These are phyloP conservation scores for Podaxis carcinomalis DNA, from an alignment of 768 basidiomycete genomes.

Conservation along the genomic window DNA sequence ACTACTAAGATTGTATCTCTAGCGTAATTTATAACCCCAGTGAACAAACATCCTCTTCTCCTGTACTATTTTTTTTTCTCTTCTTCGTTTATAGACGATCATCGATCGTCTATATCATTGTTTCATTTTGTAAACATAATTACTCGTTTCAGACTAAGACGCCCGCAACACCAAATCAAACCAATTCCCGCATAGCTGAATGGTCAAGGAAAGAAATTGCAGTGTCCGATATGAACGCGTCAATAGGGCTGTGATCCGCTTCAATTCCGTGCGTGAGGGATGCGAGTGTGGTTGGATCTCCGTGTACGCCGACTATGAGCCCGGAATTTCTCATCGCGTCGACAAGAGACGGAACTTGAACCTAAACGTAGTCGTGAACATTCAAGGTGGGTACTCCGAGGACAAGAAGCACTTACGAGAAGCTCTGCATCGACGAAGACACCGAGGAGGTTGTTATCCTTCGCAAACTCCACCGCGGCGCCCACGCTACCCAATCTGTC, in stretches of 20 bases:
- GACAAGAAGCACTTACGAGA: conserved; percentile 51
- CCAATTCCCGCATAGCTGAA: conserved; percentile 20
- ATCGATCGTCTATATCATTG: background rate
- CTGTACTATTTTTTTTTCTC: background rate
- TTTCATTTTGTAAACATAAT: background rate
- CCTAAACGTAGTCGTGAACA: conserved; percentile 34
- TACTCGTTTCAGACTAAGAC: background rate
- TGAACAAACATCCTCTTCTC: background rate
- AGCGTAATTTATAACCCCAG: conserved; percentile 5
- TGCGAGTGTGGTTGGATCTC: conserved; percentile 43
- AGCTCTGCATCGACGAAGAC: conserved; percentile 85
- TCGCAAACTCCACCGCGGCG: conserved; percentile 91
- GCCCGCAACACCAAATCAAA: background rate
- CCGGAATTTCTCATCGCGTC: conserved; percentile 87
- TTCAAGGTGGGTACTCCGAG: background rate
- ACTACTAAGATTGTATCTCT: conserved; percentile 8
- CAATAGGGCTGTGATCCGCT: conserved; percentile 48
- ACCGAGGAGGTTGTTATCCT: conserved; percentile 88
- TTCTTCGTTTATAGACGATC: background rate
- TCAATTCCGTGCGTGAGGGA: conserved; percentile 29
- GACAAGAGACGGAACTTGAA: conserved; percentile 85
- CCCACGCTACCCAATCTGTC: conserved; percentile 63
- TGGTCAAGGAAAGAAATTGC: conserved; percentile 66
- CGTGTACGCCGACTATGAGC: conserved; percentile 81
- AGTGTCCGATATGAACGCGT: conserved; percentile 65